Base-by-base conservation (phyloP, 2,329 filamentous ascomycete species). In the Penicillium palitans region DNA sequence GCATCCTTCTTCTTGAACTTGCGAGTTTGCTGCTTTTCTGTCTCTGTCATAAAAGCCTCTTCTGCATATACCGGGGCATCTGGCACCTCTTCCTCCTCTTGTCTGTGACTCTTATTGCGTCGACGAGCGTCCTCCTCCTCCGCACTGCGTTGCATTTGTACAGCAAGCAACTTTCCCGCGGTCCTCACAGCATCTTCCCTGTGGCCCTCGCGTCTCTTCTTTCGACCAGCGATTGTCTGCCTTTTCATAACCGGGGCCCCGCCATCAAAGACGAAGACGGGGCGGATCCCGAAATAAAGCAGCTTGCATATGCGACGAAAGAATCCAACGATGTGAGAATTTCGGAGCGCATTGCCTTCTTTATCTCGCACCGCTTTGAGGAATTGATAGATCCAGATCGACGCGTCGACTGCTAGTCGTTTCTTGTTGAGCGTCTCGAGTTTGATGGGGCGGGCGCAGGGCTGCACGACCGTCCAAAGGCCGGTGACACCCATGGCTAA, bases 321-420 rank as follows among this genome's bases (percentile, higher is more conserved):
- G 84, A 99, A 99, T 40, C 96, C 95, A 44, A 99, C 91, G 37
- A 99, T 86, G 71, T 99, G 95, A 31, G 91, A 93, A 79, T 97
- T 99, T 63, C 93, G 91, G 52, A 99, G 82, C 1, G 95, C 95
- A 72, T 99, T 96, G 54, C 95, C 95, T 77, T 99, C 95, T 71
- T 98, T 97, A 78, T 99, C 95, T 68, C 95, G 93, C 12, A 99
- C 95, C 10, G 96, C 95, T 79, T 99, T 99, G 68, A 99, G 86
- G 71, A 99, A 99, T 73, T 99, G 95, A 81, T 99, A 99, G 68
- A 99, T 98, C 95, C 95, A 99, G 73, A 99, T 99, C 13, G 93
- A 97, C 58, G 96, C 95, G 78, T 99, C 95, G 66, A 99, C 91
- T 47, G 95, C 96, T 50, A 99, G 89, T 17, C 95, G 91, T 78